A percentile compares a stretch with the other conserved stretches of the same genome.
Evolutionary conservation across 208 protist genomes (phyloP).

Genomic region (Trypanosoma congolense): DNA sequence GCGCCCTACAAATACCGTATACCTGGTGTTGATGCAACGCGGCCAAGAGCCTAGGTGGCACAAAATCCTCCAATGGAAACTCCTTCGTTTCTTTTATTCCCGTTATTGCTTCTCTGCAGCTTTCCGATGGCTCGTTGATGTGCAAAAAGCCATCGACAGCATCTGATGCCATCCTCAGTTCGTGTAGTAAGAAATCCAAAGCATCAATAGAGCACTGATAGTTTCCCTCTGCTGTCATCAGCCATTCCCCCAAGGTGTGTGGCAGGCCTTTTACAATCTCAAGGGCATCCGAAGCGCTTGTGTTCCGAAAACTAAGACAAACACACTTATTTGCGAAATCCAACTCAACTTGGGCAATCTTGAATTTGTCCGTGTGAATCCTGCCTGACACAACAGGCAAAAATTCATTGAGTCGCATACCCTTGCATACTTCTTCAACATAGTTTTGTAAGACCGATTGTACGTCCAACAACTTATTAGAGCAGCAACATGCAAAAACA

Average conservation of each 20-base stretch:
- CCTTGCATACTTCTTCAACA: slow-evolving; percentile 15
- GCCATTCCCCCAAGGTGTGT: slow-evolving; percentile 13
- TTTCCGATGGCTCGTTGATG: slow-evolving; percentile 19
- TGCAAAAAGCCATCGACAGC: slow-evolving; percentile 6
- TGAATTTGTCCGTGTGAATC: slow-evolving; percentile 29
- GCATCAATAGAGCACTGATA: slow-evolving; percentile 16
- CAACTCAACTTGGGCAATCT: slow-evolving; percentile 42
- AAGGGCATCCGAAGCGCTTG: slow-evolving; percentile 11
- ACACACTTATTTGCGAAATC: slow-evolving; percentile 23
- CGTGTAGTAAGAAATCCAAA: slow-evolving; percentile 21
- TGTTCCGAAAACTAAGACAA: slow-evolving; percentile 20
- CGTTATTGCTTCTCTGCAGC: slow-evolving; percentile 5
- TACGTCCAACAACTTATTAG: slow-evolving; percentile 32
- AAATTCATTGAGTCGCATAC: slow-evolving; percentile 21
- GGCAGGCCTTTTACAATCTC: slow-evolving; percentile 18
- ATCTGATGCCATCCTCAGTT: slow-evolving; percentile 12
- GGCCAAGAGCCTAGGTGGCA: slow-evolving; percentile 19
- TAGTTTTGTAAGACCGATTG: slow-evolving; percentile 37
- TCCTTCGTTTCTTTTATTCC: not conserved
- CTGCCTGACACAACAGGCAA: slow-evolving; percentile 39
- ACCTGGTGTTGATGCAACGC: slow-evolving; percentile 59
- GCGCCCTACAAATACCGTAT: slow-evolving; percentile 42
- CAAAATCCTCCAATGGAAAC: slow-evolving; percentile 8
- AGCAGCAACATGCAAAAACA: slow-evolving; percentile 54
- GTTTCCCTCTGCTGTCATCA: slow-evolving; percentile 1